These are phyloP conservation scores for Phoenix dactylifera DNA, from an alignment of 176 grass and related monocot genomes.

Conservation along the genomic window DNA sequence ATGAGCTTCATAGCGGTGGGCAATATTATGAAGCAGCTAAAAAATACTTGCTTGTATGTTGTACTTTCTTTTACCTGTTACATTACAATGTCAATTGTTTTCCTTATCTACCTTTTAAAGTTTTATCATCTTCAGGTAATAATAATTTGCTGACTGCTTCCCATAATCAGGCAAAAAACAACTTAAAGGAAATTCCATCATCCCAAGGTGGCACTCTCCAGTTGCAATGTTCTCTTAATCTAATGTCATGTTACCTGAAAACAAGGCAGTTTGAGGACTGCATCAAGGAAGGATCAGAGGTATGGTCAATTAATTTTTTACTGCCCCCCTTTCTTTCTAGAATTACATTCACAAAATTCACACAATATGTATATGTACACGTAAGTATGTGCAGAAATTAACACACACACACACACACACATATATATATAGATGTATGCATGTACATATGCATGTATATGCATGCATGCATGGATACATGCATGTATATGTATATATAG, in stretches of 20 bases:
- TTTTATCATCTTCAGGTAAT: neutral
- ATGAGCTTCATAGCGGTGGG: constrained; percentile 65
- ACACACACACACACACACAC: too few relatives aligned
- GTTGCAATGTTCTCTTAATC: constrained; percentile 84
- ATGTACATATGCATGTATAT: too few relatives aligned
- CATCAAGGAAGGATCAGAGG: constrained; percentile 88
- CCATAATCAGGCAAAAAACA: constrained; percentile 72
- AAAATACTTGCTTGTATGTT: constrained; percentile 85
- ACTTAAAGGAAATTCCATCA: constrained; percentile 53
- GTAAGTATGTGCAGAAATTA: too few relatives aligned
- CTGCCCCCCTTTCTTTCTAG: too few relatives aligned
- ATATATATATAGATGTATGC: too few relatives aligned
- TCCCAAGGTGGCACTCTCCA: constrained; percentile 43
- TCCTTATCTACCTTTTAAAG: too few relatives aligned
- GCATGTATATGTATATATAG: too few relatives aligned
- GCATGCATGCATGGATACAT: too few relatives aligned
- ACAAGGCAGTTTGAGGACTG: constrained; percentile 63
- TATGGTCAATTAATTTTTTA: constrained; percentile 19
- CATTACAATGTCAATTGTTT: too few relatives aligned
- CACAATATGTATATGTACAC: too few relatives aligned
- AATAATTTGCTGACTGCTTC: constrained; percentile 10
- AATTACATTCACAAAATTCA: too few relatives aligned
- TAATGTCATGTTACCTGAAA: constrained; percentile 98
- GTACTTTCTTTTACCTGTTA: neutral
- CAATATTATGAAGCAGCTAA: constrained; percentile 66